These are phyloP conservation scores for Aspergillus campestris DNA, from an alignment of 495 filamentous ascomycete genomes.

Conservation along the genomic window DNA sequence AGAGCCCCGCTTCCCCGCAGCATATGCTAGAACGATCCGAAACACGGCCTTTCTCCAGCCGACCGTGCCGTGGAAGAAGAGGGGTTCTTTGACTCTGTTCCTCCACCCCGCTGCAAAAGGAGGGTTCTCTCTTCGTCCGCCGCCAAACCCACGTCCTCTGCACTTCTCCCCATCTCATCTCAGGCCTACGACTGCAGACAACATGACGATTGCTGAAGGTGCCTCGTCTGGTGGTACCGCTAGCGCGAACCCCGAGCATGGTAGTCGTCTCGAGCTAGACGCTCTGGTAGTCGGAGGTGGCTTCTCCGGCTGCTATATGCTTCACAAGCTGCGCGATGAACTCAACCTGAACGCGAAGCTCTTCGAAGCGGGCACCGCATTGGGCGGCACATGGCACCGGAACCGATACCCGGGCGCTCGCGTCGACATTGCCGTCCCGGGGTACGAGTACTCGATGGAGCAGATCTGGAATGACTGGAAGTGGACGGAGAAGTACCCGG, in stretches of 20 bases:
- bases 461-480: constrained; percentile 47
- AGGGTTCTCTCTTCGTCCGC: no score
- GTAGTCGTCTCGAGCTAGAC: constrained; percentile 26
- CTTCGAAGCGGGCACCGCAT: constrained; percentile 35
- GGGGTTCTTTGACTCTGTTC: no score
- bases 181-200: no score
- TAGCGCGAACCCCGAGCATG: constrained; percentile 22
- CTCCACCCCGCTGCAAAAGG: no score
- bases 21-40: no score
- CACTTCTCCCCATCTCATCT: no score
- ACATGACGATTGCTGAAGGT: not conserved
- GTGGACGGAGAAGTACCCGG: constrained; percentile 45
- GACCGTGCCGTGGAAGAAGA: no score
- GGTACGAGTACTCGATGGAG: constrained; percentile 44
- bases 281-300: constrained; percentile 46
- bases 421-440: constrained; percentile 42
- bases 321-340: constrained; percentile 28
- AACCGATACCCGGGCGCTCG: constrained; percentile 42
- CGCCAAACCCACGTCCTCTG: no score
- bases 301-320: constrained; percentile 31
- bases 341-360: constrained; percentile 9
- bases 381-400: constrained; percentile 45
- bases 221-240: not conserved
- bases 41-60: no score
- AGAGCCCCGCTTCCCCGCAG: no score